Evolutionary conservation across 2,329 filamentous ascomycete genomes (phyloP), one percentile per base, ranked within the genome.

Genomic region (Aspergillus transmontanensis): DNA sequence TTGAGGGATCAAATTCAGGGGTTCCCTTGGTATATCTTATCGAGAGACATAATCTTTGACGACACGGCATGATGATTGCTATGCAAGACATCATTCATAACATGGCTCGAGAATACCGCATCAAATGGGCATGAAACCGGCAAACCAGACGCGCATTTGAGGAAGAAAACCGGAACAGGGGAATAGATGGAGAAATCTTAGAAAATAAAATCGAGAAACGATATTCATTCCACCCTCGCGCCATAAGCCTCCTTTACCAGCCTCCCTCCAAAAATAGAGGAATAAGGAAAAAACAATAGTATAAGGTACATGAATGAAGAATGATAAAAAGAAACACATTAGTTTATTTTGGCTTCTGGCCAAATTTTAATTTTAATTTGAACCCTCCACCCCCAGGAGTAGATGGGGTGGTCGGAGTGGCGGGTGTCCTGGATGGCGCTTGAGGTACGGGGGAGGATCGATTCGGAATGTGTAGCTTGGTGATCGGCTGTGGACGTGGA

Each of bases 301-400:
- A 60, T 62, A 66, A 62, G 58, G 48, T 65, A 67, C 60, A 69
- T 23, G 58, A 64, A 64, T 64, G 61, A 59, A 43, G 45, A 50
- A 55, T 51, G 30, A 39, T 55, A 34, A 26, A 36, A 36, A 41
- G 39, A 21, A 30, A 56, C 28, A 58, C 57, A 51, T 61, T 61
- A 63, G 28, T 36, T 68, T 69, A 76, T 71, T 77, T 75, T 48
- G 69, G 66, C 64, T 74, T 72, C 51, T 72, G 69, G 58, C 73
- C 75, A 57, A 80, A 70, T 60, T 78, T 80, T 58, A 80, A 66
- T 68, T 81, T 82, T 21, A 82, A 67, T 66, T 81, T 82, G 56
- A 81, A 66, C 39, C 76, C 76, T 21, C 45, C 45, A 48, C 76
- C 73, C 28, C 72, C 73, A 48, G 74, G 75, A 1, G 73, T 74